phyloP scores from a whole-genome alignment of 75 land plant species.

The Picea sitchensis region DNA sequence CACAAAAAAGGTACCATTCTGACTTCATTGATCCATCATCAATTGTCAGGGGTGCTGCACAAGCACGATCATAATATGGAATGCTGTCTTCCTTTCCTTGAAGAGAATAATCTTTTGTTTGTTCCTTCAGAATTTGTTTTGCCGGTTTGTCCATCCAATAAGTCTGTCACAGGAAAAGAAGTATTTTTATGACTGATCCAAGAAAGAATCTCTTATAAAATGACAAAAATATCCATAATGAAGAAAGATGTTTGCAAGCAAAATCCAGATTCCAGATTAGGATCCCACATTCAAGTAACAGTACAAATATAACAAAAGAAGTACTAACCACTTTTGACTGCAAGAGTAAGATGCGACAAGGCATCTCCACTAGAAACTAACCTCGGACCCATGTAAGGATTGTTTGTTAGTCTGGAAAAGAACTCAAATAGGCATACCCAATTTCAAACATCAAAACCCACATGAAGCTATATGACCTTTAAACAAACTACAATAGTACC shows the following conservation, averaged over 20 bases:
- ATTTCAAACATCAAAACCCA: neutral
- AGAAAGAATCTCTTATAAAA: neutral
- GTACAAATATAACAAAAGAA: neutral
- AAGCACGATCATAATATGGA: slow-evolving; percentile 88
- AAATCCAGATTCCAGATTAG: neutral
- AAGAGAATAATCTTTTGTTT: slow-evolving; percentile 10
- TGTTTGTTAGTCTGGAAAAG: neutral
- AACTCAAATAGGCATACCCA: neutral
- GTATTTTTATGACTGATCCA: neutral
- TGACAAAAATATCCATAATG: neutral
- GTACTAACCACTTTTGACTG: neutral
- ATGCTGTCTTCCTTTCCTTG: slow-evolving; percentile 32
- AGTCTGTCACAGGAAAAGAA: slow-evolving; percentile 32
- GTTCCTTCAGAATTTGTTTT: slow-evolving; percentile 31
- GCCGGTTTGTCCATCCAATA: slow-evolving; percentile 84
- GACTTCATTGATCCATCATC: slow-evolving; percentile 17
- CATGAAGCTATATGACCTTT: neutral
- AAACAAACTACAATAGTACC: neutral
- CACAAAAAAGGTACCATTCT: slow-evolving; percentile 32
- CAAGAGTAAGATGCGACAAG: neutral
- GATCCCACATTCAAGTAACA: neutral
- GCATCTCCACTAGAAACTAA: neutral
- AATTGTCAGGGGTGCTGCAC: slow-evolving; percentile 29
- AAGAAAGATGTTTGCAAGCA: neutral
- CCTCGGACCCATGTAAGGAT: neutral